These are phyloP conservation scores for Pseudovirgaria hyperparasitica DNA, from an alignment of 2,329 filamentous ascomycete genomes.

Conservation along the genomic window DNA sequence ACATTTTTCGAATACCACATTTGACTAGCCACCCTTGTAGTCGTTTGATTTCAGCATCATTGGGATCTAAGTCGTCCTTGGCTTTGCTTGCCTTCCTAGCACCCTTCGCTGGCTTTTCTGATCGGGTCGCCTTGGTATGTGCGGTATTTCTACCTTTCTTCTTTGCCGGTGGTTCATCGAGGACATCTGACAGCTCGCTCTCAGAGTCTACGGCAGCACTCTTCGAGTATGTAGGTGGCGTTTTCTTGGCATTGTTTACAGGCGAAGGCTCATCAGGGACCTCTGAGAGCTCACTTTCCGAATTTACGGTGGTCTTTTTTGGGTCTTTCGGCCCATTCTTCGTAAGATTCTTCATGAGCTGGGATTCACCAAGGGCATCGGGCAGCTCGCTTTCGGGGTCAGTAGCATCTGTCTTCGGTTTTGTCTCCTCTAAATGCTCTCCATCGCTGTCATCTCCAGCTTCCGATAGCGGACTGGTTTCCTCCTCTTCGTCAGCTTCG, in stretches of 20 bases:
- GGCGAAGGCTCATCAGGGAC: conserved; percentile 1
- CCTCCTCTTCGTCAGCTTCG: conserved; percentile 6
- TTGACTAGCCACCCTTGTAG: conserved; percentile 78
- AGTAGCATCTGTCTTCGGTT: background rate
- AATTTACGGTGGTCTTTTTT: conserved; percentile 7
- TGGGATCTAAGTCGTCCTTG: conserved; percentile 34
- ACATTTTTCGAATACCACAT: conserved; percentile 86
- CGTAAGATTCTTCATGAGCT: conserved; percentile 16
- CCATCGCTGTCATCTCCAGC: conserved; percentile 13
- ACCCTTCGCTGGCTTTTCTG: conserved; percentile 14
- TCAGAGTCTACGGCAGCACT: conserved; percentile 31
- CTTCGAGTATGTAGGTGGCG: conserved; percentile 7
- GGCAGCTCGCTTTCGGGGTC: conserved; percentile 9
- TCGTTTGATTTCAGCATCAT: conserved; percentile 73
- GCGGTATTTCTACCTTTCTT: conserved; percentile 37
- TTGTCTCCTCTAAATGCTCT: background rate
- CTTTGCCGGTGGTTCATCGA: conserved; percentile 60
- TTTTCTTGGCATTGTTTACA: conserved; percentile 6
- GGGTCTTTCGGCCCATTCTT: conserved; percentile 9
- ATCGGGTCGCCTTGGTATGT: conserved; percentile 11
- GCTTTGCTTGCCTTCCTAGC: conserved; percentile 29
- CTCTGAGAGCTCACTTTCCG: conserved; percentile 6
- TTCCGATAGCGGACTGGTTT: conserved; percentile 9
- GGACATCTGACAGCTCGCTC: conserved; percentile 59
- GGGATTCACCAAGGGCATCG: conserved; percentile 13